Base-by-base conservation (phyloP, 371 early-diverging fungal genomes). In the Apophysomyces elegans region DNA sequence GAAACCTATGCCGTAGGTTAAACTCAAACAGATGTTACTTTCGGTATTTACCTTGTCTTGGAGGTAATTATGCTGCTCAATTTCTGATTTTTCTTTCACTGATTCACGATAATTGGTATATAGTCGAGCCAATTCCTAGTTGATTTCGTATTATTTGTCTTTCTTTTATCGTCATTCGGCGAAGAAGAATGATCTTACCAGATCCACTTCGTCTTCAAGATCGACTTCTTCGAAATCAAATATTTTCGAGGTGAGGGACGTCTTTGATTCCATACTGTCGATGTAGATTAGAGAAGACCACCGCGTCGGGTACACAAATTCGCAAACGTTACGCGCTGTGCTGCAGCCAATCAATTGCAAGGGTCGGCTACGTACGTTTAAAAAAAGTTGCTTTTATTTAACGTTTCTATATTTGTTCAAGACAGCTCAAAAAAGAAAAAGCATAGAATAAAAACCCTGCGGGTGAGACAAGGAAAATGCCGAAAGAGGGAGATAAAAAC, bases 11-110 rank as follows among this genome's bases (percentile, higher is more conserved):
- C 26, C 8, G 39, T n/a, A n/a, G 6, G 18, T 9, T 32, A 12
- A 58, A 13, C 5, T 56, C 39, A 9, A 47, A 50, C 18, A 9
- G 26, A 38, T 26, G 32, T 26, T 21, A 11, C 16, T 57, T 41
- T 21, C 37, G 11, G 0, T 45, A 7, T 72, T 69, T 64, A 73
- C 87, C 62, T 73, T 80, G 14, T 87, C 88, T 60, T 92, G 92
- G 12, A 90, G 69, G 26, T 76, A 73, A 43, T 86, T 86, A 65
- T 92, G 91, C 7, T 84, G 69, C 39, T 92, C 91, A 36, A 80
- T 72, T 57, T 87, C 85, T n/a, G 90, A 76, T 67, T 82, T 85
- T 18, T 83, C 88, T 12, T 71, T 70, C 16, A 84, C 57, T 6
- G 81, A 63, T 6, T 73, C 77, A 58, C 70, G 61, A 39, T 88